Conservation (phyloP, 148 eudicot species). For the Simmondsia chinensis region DNA sequence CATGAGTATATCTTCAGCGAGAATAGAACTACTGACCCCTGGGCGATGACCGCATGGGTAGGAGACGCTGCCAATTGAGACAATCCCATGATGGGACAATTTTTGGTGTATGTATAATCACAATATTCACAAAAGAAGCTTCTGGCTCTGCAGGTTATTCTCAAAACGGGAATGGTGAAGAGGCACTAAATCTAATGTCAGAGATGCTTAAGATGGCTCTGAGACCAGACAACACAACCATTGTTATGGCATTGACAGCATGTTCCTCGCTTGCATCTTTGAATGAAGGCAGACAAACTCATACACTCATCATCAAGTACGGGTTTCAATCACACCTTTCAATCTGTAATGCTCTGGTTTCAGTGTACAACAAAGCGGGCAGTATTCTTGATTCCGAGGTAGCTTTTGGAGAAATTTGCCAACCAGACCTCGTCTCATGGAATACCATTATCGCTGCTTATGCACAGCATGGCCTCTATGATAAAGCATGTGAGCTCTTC, state of each 20-base stretch:
- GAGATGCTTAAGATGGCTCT: constrained; percentile 18
- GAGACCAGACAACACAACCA: constrained; percentile 27
- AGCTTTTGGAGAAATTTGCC: constrained; percentile 18
- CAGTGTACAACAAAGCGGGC: constrained; percentile 41
- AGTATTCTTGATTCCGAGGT: constrained; percentile 21
- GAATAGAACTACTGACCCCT: too few species aligned
- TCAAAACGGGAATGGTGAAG: constrained; percentile 21
- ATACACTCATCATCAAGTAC: constrained; percentile 15
- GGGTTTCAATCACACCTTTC: constrained; percentile 16
- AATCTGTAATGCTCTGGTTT: constrained; percentile 24
- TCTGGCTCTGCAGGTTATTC: constrained; percentile 29
- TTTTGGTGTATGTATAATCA: too few species aligned
- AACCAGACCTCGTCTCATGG: constrained; percentile 38
- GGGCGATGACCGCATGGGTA: too few species aligned
- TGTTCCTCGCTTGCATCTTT: constrained; percentile 25
- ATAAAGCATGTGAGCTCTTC: constrained; percentile 20
- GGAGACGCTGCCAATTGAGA: too few species aligned
- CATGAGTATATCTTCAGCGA: too few species aligned
- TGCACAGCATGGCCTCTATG: constrained; percentile 33
- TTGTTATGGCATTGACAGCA: constrained; percentile 27
- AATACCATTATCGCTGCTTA: constrained; percentile 36
- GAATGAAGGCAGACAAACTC: constrained; percentile 25
- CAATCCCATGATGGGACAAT: too few species aligned
- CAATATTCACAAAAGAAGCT: too few species aligned
- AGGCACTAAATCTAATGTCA: constrained; percentile 19